phyloP scores from a whole-genome alignment of 768 basidiomycete species.

The Sporobolomyces phaffii region DNA sequence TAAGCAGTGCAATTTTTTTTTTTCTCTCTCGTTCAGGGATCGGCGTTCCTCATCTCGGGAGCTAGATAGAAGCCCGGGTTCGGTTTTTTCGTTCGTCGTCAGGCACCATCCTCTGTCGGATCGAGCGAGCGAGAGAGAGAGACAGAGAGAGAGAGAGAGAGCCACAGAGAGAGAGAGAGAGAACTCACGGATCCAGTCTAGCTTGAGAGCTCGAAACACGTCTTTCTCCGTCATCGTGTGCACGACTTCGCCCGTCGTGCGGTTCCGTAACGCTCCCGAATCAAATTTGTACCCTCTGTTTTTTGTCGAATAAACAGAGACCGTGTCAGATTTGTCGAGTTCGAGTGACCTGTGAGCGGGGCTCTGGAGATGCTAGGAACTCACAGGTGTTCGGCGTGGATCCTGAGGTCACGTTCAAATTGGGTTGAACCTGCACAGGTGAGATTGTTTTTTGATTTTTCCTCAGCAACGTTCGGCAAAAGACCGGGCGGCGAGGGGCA shows the following conservation, averaged over 20 bases:
- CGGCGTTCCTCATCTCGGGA: constrained; percentile 15
- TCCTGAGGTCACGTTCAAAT: constrained; percentile 29
- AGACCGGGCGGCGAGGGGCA: too few relatives aligned
- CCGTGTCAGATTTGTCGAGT: background rate
- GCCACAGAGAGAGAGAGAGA: background rate
- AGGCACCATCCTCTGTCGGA: too few relatives aligned
- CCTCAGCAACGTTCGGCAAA: too few relatives aligned
- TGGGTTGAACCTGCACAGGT: too few relatives aligned
- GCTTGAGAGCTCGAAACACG: constrained; percentile 23
- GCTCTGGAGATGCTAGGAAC: background rate
- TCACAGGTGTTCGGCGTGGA: constrained; percentile 23
- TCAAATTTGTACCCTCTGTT: constrained; percentile 23
- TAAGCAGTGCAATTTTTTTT: too few relatives aligned
- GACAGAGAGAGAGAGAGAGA: background rate
- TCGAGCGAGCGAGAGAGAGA: background rate
- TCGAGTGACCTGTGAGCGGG: background rate
- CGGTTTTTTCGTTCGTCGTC: too few relatives aligned
- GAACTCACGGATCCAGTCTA: constrained; percentile 19
- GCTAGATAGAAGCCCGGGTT: background rate
- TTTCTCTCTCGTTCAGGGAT: constrained; percentile 19
- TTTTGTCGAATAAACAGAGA: background rate
- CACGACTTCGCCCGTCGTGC: constrained; percentile 10
- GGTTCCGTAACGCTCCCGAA: constrained; percentile 10
- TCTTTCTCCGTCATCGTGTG: constrained; percentile 26
- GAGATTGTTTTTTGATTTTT: too few relatives aligned